Evolutionary conservation across 306 rosid species (phyloP), one percentile per base, ranked within the genome.

Genomic region (Castanea sativa): DNA sequence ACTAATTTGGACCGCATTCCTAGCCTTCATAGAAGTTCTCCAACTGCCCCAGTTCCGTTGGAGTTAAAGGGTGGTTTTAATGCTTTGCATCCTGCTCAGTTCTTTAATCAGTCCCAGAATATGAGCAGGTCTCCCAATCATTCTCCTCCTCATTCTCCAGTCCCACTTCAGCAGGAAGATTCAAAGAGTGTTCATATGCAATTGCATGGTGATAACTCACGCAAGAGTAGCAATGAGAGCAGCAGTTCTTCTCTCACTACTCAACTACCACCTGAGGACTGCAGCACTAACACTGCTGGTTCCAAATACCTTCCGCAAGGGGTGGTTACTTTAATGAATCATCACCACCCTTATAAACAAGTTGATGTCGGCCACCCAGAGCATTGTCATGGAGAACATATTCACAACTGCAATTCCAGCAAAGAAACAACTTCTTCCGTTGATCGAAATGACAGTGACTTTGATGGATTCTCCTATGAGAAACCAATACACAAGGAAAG

Each of bases 201-300:
- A 32, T 83, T 88, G 78, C 78, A 75, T 11, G 81, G 83, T 56
- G 69, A 81, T 73, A 73, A 79, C 79, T 88, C 92, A 38, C 75
- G 79, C 79, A 85, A 71, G 60, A 89, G 76, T 61, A 82, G 85
- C 76, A 56, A 55, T 72, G 90, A 88, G 49, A 88, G 90, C 78
- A 86, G 64, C 75, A 43, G 77, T 11, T 81, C 93, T 67, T 87
- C 81, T 74, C 20, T 72, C 59, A 72, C 87, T 56, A 65, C 89
- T 69, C 90, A 78, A 81, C 51, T 84, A 29, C 69, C 73, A 13
- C 81, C 87, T 25, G 83, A 84, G 71, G 76, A 80, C 77, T 78
- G 88, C 45, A 60, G 65, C 76, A 33, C 76, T 27, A 67, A 65
- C 20, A 30, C 65, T 61, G 57, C 79, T 77, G 85, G 82, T 71